Conservation (phyloP, 305 asterid species). For the Striga hermonthica region DNA sequence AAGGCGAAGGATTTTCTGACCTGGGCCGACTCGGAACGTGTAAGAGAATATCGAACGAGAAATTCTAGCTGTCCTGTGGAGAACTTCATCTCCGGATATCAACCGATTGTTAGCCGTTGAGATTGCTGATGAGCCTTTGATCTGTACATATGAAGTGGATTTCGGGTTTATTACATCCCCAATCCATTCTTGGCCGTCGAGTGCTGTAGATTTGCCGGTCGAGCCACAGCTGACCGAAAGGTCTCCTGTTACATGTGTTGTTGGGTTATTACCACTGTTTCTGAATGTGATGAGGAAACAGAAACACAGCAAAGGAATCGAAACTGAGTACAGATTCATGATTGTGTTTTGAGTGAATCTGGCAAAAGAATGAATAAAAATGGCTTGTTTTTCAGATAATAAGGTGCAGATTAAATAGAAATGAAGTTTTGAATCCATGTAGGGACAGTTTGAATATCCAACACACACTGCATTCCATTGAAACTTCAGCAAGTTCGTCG, state of each 20-base stretch:
- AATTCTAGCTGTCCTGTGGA: conserved; percentile 24
- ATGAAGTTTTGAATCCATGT: too few relatives aligned
- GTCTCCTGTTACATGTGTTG: neutral
- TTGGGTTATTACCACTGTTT: neutral
- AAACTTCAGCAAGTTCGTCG: too few relatives aligned
- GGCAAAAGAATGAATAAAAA: too few relatives aligned
- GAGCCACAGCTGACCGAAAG: conserved; percentile 26
- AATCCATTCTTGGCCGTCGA: conserved; percentile 26
- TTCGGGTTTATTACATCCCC: conserved; percentile 15
- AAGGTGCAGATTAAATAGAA: too few relatives aligned
- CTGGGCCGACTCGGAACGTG: conserved; percentile 15
- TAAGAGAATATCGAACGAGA: conserved; percentile 26
- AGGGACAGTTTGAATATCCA: too few relatives aligned
- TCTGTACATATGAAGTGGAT: neutral
- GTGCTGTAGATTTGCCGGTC: conserved; percentile 5
- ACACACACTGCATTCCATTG: too few relatives aligned
- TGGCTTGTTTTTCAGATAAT: too few relatives aligned
- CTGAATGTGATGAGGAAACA: neutral
- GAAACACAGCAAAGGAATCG: neutral
- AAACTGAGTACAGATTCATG: conserved; percentile 16
- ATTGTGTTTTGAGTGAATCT: neutral
- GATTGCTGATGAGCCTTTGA: conserved; percentile 25
- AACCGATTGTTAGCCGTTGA: conserved; percentile 11
- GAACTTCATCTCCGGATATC: conserved; percentile 20
- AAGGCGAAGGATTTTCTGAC: conserved; percentile 29